Base-by-base conservation (phyloP, 805 yeast genomes). In the Jamesozyma lodderae region DNA sequence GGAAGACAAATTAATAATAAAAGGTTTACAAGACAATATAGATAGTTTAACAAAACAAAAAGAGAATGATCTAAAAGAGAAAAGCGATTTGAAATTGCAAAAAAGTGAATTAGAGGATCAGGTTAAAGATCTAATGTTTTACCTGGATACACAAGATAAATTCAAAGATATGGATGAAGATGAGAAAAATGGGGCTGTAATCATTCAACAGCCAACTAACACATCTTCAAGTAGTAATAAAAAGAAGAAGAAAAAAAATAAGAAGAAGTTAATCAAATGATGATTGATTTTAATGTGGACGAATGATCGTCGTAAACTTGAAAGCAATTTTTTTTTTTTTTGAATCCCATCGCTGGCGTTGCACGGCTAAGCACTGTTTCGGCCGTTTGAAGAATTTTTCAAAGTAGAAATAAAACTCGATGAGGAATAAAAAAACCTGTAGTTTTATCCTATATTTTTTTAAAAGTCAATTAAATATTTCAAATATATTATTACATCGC, bases 41-140 rank as follows among this genome's bases (percentile, higher is more conserved):
- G 67, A 63, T 19, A 68, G 62, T 2, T 48, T 75, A 34, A 46
- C 64, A 2, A 54, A 60, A 18, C 68, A 68, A 36, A 42, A 74
- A 6, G 72, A 65, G 17, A 46, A 46, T 3, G 35, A 73, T 4
- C 43, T 55, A 16, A 23, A 38, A 23, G 52, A 59, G 16, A 66
- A 67, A 29, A 48, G 57, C 13, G 41, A 45, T 16, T 40, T 76
- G 20, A 58, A 60, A 31, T 41, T 41, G 2, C 63, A 69, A 34
- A 76, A 72, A 10, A 54, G 53, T 9, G 83, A 75, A 2, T 52
- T 80, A 22, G 55, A 68, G 31, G 85, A 79, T 29, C 84, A 81
- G 53, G 77, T 77, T 3, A 73, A 69, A 21, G 95, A 86, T 55
- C 57, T 86, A 37, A 83, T 87, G 95, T 81, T 84, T 45, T 84